phyloP scores from a whole-genome alignment of 2,329 filamentous ascomycete genomes.

The Bipolaris sorokiniana region DNA sequence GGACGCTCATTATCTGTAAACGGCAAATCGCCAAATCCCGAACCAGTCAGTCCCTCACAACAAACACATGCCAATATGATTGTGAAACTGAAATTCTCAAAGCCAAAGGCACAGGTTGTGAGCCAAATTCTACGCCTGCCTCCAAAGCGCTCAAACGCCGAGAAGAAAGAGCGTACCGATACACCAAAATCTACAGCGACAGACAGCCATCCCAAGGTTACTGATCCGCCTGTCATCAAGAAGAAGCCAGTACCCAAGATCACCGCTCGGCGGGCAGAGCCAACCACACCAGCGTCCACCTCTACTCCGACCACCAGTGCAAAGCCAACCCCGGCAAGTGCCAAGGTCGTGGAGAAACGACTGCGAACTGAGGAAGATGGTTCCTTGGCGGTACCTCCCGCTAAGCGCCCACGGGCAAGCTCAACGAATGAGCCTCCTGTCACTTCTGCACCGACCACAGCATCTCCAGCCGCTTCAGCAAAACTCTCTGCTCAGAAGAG shows the following conservation, averaged over 20 bases:
- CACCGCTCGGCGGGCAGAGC: slow-evolving; percentile 32
- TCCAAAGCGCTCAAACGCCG: slow-evolving; percentile 27
- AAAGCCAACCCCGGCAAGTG: slow-evolving; percentile 17
- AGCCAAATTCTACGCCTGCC: slow-evolving; percentile 47
- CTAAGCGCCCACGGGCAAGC: slow-evolving; percentile 43
- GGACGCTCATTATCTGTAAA: slow-evolving; percentile 36
- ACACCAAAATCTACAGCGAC: slow-evolving; percentile 23
- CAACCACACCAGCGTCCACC: slow-evolving; percentile 19
- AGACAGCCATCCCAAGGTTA: slow-evolving; percentile 28
- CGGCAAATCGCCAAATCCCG: slow-evolving; percentile 33
- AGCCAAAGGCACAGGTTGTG: slow-evolving; percentile 56
- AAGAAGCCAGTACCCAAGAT: slow-evolving; percentile 37
- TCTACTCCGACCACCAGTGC: slow-evolving; percentile 10
- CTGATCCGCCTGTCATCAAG: slow-evolving; percentile 30
- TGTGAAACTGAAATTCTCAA: slow-evolving; percentile 60
- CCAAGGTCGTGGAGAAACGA: slow-evolving; percentile 44
- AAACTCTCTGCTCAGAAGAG: slow-evolving; percentile 42
- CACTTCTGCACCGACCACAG: slow-evolving; percentile 39
- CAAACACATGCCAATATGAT: slow-evolving; percentile 43
- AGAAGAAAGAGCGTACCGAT: slow-evolving; percentile 40
- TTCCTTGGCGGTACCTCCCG: slow-evolving; percentile 27
- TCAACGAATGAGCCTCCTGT: slow-evolving; percentile 40
- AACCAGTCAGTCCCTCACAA: slow-evolving; percentile 18
- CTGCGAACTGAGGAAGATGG: slow-evolving; percentile 42
- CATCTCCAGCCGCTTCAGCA: slow-evolving; percentile 38